phyloP scores from a whole-genome alignment of 768 basidiomycete species.

The Suillus spraguei region DNA sequence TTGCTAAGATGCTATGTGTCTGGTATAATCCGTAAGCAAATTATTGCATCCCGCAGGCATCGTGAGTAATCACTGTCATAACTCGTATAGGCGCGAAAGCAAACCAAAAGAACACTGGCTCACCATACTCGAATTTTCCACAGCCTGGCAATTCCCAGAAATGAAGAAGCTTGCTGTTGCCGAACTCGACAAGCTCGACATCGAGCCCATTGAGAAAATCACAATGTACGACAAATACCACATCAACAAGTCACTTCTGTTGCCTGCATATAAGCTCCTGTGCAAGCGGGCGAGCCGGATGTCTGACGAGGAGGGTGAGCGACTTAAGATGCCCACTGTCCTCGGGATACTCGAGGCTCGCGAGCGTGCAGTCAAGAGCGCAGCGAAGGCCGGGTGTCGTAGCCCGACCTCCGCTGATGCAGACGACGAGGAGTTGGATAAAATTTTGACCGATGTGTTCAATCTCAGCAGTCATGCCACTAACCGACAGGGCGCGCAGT shows the following conservation, averaged over 20 bases:
- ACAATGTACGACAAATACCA: slow-evolving; percentile 53
- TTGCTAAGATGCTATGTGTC: slow-evolving; percentile 51
- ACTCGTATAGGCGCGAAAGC: slow-evolving; percentile 53
- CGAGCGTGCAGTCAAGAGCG: slow-evolving; percentile 43
- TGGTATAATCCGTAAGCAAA: slow-evolving; percentile 55
- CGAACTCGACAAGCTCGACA: slow-evolving; percentile 50
- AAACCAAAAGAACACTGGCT: slow-evolving; percentile 55
- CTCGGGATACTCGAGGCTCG: slow-evolving; percentile 56
- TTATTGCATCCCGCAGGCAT: neutral
- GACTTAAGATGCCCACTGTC: slow-evolving; percentile 56
- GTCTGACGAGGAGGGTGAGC: slow-evolving; percentile 52
- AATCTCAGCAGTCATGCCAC: slow-evolving; percentile 14
- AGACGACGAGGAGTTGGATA: slow-evolving; percentile 27
- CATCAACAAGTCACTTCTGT: slow-evolving; percentile 49
- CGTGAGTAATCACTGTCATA: slow-evolving; percentile 29
- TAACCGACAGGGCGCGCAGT: neutral
- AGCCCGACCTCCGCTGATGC: slow-evolving; percentile 31
- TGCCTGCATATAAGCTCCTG: slow-evolving; percentile 30
- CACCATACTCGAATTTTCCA: slow-evolving; percentile 52
- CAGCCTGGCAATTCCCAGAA: slow-evolving; percentile 55
- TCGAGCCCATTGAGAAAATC: slow-evolving; percentile 56
- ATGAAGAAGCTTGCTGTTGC: slow-evolving; percentile 54
- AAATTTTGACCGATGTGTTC: slow-evolving; percentile 38
- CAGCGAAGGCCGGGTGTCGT: slow-evolving; percentile 28
- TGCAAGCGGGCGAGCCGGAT: slow-evolving; percentile 44